Conservation (phyloP, 1,284 basidiomycete species). For the Boletus semigastroideus region DNA sequence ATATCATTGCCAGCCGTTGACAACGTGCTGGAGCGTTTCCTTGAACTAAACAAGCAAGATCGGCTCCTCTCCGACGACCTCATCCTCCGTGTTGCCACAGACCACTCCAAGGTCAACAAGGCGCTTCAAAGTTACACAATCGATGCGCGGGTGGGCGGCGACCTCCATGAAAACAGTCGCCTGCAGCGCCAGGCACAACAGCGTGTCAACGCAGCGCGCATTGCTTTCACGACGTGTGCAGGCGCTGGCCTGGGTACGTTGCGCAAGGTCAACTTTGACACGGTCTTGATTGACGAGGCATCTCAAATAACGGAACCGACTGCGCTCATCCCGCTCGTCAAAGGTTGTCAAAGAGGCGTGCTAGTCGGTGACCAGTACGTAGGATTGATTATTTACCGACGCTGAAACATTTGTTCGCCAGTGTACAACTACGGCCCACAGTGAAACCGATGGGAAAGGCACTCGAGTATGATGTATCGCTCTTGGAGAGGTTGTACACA, state of each 20-base stretch:
- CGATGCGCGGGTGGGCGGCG: conserved; percentile 58
- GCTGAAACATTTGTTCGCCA: conserved; percentile 23
- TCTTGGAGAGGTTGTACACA: conserved; percentile 59
- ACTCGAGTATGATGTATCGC: conserved; percentile 56
- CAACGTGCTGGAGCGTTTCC: conserved; percentile 64
- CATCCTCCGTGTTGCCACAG: conserved; percentile 64
- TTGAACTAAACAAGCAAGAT: conserved; percentile 42
- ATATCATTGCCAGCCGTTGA: conserved; percentile 52
- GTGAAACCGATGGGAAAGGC: conserved; percentile 56
- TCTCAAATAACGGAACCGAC: conserved; percentile 66
- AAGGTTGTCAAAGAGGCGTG: conserved; percentile 54
- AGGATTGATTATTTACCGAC: not conserved
- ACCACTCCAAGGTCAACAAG: conserved; percentile 58
- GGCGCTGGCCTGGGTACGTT: conserved; percentile 61
- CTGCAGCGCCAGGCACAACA: conserved; percentile 57
- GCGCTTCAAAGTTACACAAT: conserved; percentile 56
- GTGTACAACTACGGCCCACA: conserved; percentile 64
- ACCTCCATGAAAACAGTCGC: conserved; percentile 57
- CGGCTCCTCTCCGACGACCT: conserved; percentile 49
- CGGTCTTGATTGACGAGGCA: conserved; percentile 66
- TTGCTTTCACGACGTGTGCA: conserved; percentile 65
- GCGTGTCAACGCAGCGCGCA: conserved; percentile 50
- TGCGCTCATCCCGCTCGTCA: conserved; percentile 62
- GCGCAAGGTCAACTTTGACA: conserved; percentile 55
- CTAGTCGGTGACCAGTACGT: conserved; percentile 69